phyloP scores from a whole-genome alignment of 805 yeast species.

The Myxozyma mucilagina region DNA sequence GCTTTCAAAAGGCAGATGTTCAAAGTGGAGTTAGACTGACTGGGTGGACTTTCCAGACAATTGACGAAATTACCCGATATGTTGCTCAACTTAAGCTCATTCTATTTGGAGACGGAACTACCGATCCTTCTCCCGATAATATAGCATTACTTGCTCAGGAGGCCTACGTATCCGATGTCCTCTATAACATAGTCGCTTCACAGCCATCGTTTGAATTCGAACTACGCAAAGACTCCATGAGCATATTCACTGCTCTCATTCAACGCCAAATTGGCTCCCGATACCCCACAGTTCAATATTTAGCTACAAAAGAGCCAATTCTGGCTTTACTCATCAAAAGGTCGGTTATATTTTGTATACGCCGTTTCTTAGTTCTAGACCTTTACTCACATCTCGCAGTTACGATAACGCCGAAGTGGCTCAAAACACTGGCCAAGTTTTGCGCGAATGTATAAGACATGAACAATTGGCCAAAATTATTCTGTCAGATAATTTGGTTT shows the following conservation, averaged over 20 bases:
- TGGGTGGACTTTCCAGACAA: conserved; percentile 45
- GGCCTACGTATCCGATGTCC: conserved; percentile 67
- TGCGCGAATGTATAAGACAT: conserved; percentile 80
- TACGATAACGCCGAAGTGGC: conserved; percentile 76
- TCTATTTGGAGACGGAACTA: conserved; percentile 63
- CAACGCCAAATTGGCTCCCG: conserved; percentile 75
- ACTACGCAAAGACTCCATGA: conserved; percentile 77
- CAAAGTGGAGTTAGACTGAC: not conserved
- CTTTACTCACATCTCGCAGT: conserved; percentile 40
- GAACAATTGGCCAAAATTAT: conserved; percentile 66
- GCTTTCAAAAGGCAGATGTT: not conserved
- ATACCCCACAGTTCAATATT: conserved; percentile 84
- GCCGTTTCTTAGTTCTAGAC: too few relatives aligned
- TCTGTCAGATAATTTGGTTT: conserved; percentile 58
- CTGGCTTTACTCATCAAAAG: conserved; percentile 55
- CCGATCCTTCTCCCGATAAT: conserved; percentile 62
- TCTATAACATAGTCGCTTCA: conserved; percentile 59
- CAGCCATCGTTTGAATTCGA: conserved; percentile 80
- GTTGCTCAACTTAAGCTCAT: conserved; percentile 64
- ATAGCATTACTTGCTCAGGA: conserved; percentile 77
- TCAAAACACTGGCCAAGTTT: conserved; percentile 69
- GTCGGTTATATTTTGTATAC: conserved; percentile 2
- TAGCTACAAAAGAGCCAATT: conserved; percentile 65
- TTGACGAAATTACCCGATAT: conserved; percentile 72
- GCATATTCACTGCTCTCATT: conserved; percentile 71